Conservation (phyloP, 2,329 filamentous ascomycete species). For the Scedosporium apiospermum region DNA sequence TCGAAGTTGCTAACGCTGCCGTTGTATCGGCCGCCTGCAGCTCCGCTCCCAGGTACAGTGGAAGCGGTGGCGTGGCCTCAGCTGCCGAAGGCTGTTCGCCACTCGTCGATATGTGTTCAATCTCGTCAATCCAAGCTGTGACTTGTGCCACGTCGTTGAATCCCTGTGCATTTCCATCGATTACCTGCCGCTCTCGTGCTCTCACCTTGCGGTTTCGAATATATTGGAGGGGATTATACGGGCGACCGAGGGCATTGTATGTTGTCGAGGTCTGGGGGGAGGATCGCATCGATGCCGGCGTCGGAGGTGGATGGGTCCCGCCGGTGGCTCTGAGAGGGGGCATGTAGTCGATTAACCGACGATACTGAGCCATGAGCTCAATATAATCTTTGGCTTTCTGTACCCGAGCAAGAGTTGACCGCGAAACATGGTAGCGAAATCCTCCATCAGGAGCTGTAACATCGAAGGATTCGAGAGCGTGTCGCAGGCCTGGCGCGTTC, state of each 20-base stretch:
- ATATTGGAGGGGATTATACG: constrained; percentile 87
- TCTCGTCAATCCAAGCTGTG: constrained; percentile 65
- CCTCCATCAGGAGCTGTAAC: constrained; percentile 31
- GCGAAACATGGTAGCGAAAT: constrained; percentile 61
- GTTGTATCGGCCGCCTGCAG: constrained; percentile 31
- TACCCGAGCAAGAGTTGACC: constrained; percentile 70
- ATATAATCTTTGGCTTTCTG: constrained; percentile 79
- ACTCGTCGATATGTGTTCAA: constrained; percentile 27
- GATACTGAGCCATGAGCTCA: constrained; percentile 77
- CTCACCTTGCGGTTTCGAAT: constrained; percentile 84
- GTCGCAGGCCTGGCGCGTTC: background rate
- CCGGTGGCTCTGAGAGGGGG: constrained; percentile 49
- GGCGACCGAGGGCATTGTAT: constrained; percentile 46
- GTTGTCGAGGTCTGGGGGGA: constrained; percentile 18
- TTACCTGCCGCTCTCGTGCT: constrained; percentile 62
- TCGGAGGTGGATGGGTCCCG: constrained; percentile 31
- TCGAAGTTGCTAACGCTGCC: constrained; percentile 30
- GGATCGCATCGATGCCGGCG: constrained; percentile 11
- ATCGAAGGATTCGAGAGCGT: constrained; percentile 36
- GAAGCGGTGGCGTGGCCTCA: constrained; percentile 21
- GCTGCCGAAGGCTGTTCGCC: constrained; percentile 16
- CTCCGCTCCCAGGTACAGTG: constrained; percentile 35
- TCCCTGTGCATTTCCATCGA: constrained; percentile 66
- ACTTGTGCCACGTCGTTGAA: constrained; percentile 69
- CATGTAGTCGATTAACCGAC: constrained; percentile 67